A percentile compares a stretch with the other conserved stretches of the same genome.
These are phyloP conservation scores for Cruciata laevipes DNA, from an alignment of 257 asterid species.

Conservation along the genomic window DNA sequence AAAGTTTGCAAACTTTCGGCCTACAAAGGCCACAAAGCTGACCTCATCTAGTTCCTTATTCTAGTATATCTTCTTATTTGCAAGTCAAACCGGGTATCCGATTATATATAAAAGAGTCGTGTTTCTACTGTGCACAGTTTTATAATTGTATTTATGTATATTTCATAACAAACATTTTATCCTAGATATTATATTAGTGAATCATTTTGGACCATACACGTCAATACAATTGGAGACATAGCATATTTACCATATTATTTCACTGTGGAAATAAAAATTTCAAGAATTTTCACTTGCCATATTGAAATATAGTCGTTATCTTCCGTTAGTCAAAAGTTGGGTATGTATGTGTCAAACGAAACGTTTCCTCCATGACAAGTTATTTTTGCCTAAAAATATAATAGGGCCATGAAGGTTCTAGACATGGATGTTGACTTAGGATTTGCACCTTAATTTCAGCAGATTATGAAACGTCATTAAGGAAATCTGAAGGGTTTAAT, in stretches of 20 bases:
- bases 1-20: background rate
- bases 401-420: background rate
- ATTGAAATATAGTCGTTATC: background rate
- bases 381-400: background rate
- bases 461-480: constrained; percentile 1
- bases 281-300: too few species aligned
- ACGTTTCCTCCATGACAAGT: background rate
- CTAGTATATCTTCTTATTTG: background rate
- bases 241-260: constrained; percentile 14
- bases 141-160: too few species aligned
- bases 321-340: background rate
- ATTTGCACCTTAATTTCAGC: background rate
- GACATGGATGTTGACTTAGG: constrained; percentile 1
- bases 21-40: background rate
- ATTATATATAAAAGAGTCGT: too few species aligned
- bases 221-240: background rate
- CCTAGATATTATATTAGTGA: too few species aligned
- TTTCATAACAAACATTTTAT: too few species aligned
- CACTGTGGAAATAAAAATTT: background rate
- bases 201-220: background rate
- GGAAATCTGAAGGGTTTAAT: constrained; percentile 5
- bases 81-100: background rate
- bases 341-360: background rate
- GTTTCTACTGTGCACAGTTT: too few species aligned
- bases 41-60: background rate